Percentiles rank a stretch among this genome's conserved stretches.
Evolutionary conservation across 2,329 filamentous ascomycete species (phyloP).

Genomic region (Ophiostoma sp.): DNA sequence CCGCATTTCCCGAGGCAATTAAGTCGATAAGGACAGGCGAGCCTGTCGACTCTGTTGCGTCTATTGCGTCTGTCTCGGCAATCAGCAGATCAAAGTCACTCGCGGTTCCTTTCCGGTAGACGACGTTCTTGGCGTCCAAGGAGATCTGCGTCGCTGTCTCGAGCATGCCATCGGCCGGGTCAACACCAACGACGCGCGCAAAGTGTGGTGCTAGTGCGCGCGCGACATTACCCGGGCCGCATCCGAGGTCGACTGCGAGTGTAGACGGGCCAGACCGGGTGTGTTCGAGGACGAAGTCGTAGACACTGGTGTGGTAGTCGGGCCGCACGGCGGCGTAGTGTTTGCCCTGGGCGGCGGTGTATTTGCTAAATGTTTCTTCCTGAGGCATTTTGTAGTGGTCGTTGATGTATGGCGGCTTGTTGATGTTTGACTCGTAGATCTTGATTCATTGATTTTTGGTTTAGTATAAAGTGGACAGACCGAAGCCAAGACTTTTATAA

Average conservation of each 20-base stretch:
- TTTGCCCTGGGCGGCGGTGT: constrained; percentile 39
- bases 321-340: constrained; percentile 40
- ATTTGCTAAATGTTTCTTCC: constrained; percentile 44
- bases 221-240: constrained; percentile 49
- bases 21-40: constrained; percentile 37
- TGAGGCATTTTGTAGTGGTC: not conserved
- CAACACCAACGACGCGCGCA: constrained; percentile 42
- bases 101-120: constrained; percentile 41
- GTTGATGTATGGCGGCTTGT: not conserved
- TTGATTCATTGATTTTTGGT: too few relatives aligned
- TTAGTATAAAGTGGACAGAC: too few relatives aligned
- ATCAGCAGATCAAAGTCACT: constrained; percentile 37
- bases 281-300: constrained; percentile 42
- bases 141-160: constrained; percentile 37
- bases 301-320: constrained; percentile 43
- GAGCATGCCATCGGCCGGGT: constrained; percentile 52
- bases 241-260: constrained; percentile 50
- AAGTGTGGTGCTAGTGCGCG: constrained; percentile 45
- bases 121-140: constrained; percentile 32
- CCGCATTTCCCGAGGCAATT: constrained; percentile 45
- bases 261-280: constrained; percentile 41
- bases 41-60: too few relatives aligned
- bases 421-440: too few relatives aligned
- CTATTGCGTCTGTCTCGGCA: constrained; percentile 29
- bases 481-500: too few relatives aligned